Base-by-base conservation (phyloP, 1,284 basidiomycete species). In the Marasmius tenuissimus region DNA sequence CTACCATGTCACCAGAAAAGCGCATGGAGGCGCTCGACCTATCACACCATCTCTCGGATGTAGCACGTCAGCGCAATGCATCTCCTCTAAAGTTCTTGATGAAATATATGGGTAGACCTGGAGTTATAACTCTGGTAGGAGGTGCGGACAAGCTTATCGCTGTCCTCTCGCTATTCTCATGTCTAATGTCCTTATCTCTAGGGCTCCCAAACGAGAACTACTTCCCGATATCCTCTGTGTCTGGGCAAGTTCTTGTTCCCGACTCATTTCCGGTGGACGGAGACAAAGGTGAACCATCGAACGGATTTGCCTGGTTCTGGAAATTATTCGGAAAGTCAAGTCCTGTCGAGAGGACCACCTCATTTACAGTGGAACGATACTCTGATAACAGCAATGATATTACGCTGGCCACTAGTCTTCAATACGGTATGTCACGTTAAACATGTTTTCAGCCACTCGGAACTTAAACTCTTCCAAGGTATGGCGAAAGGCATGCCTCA, bases 1-100 rank as follows among this genome's bases (percentile, higher is more conserved):
- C 33, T 49, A 63, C 33, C 16, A 76, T 76, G 73, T 60, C 63
- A 54, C 62, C 64, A 20, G 75, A 77, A 65, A 76, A 76, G 67
- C 70, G 58, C 33, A 62, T 67, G 62, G 77, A 80, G 61, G 75
- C 85, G 1, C 55, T 68, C 34, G 63, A 67, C 55, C 58, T 69
- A 49, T 58, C 65, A 9, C 68, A 69, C 58, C 68, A 68, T 57
- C 61, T 68, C 47, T 67, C 68, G 16, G 65, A 61, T 33, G 11
- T 85, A 34, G 75, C 85, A 3, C 78, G 76, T 63, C 80, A 82
- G 42, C 77, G 91, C 38, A 61, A 70, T 37, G 66, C 75, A 1
- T 89, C 85, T 50, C 86, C 88, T 2, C 75, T 94, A 60, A 94
- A 94, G 73, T 80, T 75, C 14, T 71, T 90, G 40, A 79, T 80